Percentiles rank a stretch among this genome's conserved stretches.
These are phyloP conservation scores for Picochlorum sp. DNA, from an alignment of 139 green algal genomes.

Conservation along the genomic window DNA sequence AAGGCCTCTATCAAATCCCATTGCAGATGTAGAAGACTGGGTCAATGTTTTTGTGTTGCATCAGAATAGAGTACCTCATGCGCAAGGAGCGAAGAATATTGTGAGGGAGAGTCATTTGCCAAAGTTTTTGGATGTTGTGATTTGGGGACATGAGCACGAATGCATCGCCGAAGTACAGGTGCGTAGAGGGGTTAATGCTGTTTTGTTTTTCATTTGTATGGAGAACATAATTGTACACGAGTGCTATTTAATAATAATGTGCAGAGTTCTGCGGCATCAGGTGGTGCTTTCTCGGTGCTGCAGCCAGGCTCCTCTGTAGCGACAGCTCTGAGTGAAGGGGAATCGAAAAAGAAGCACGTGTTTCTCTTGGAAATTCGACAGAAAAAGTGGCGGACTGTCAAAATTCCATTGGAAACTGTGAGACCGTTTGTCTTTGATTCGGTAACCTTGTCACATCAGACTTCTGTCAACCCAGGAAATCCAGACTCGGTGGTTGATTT, in stretches of 20 bases:
- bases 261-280: neutral
- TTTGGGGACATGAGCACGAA: conserved; percentile 99
- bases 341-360: conserved; percentile 82
- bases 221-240: neutral
- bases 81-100: conserved; percentile 58
- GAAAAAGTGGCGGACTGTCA: conserved; percentile 46
- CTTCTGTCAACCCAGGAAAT: conserved; percentile 45
- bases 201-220: neutral
- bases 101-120: conserved; percentile 75
- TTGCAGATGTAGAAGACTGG: conserved; percentile 49
- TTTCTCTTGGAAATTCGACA: conserved; percentile 76
- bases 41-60: conserved; percentile 95
- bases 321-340: conserved; percentile 54
- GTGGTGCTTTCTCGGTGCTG: conserved; percentile 38
- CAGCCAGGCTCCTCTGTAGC: conserved; percentile 88
- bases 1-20: conserved; percentile 21
- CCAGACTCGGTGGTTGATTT: conserved; percentile 42
- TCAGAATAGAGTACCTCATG: conserved; percentile 81
- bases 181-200: neutral
- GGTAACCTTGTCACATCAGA: conserved; percentile 45
- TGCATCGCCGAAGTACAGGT: conserved; percentile 68
- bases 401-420: conserved; percentile 65
- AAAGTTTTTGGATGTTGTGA: conserved; percentile 85
- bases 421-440: conserved; percentile 70
- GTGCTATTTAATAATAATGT: neutral